These are phyloP conservation scores for Lotmaria passim DNA, from an alignment of 208 protist genomes.

Conservation along the genomic window DNA sequence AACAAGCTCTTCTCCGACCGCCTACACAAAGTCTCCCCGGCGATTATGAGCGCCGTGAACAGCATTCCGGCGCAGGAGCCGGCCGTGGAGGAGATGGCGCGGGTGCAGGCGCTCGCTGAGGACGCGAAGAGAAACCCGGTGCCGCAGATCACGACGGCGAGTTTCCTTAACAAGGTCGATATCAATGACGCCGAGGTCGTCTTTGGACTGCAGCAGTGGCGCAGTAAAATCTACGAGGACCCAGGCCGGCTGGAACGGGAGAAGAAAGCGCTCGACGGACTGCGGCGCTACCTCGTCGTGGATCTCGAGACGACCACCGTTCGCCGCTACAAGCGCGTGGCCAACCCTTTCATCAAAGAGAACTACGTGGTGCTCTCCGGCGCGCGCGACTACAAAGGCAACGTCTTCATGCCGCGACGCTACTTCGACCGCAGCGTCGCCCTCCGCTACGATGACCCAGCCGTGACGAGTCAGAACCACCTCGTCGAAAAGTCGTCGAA, in stretches of 20 bases:
- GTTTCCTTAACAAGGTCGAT: conserved; percentile 89
- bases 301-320: conserved; percentile 93
- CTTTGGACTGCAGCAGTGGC: conserved; percentile 89
- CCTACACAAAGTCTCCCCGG: conserved; percentile 77
- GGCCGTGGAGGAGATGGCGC: conserved; percentile 29
- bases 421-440: conserved; percentile 86
- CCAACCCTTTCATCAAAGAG: conserved; percentile 90
- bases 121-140: conserved; percentile 67
- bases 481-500: conserved; percentile 82
- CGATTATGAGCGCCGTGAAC: conserved; percentile 76
- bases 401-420: conserved; percentile 82
- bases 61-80: conserved; percentile 77
- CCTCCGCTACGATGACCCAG: conserved; percentile 79
- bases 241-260: conserved; percentile 76
- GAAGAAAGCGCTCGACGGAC: conserved; percentile 52
- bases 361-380: conserved; percentile 92
- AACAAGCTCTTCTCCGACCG: conserved; percentile 91
- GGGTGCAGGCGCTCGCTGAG: conserved; percentile 47
- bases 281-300: conserved; percentile 83
- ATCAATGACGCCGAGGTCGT: conserved; percentile 90
- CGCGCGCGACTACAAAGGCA: conserved; percentile 86
- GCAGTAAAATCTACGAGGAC: conserved; percentile 86
- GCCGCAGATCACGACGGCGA: conserved; percentile 61
- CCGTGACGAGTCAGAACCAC: conserved; percentile 62
- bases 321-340: conserved; percentile 89